These are phyloP conservation scores for Pontederia crassipes DNA, from an alignment of 176 grass and related monocot species.

Conservation along the genomic window DNA sequence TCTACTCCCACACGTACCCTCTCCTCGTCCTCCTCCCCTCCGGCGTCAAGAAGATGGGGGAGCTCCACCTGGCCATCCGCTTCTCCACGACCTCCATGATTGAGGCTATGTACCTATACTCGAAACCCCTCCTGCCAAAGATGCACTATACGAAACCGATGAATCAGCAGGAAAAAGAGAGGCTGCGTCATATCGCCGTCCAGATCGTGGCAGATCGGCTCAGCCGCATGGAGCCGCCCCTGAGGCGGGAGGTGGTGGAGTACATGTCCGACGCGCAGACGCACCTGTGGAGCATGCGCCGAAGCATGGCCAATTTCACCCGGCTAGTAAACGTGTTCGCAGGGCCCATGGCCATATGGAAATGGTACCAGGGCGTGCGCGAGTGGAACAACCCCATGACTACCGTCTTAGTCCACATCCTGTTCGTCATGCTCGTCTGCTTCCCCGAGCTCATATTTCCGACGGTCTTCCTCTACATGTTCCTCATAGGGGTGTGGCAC, in stretches of 20 bases:
- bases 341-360: neutral
- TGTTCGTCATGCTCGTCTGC: neutral
- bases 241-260: conserved; percentile 4
- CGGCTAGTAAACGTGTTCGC: neutral
- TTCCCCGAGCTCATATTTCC: conserved; percentile 1
- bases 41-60: conserved; percentile 5
- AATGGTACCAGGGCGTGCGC: neutral
- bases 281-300: conserved; percentile 9
- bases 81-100: neutral
- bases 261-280: neutral
- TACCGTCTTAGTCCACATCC: neutral
- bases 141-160: neutral
- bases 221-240: conserved; percentile 3
- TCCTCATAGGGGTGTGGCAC: neutral
- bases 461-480: neutral
- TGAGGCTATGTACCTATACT: neutral
- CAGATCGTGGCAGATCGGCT: neutral
- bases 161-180: neutral
- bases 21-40: neutral
- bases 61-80: neutral
- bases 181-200: neutral
- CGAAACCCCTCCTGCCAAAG: conserved; percentile 2
- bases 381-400: neutral
- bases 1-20: neutral
- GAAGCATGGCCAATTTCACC: neutral